A percentile compares a stretch with the other conserved stretches of the same genome.
phyloP scores from a whole-genome alignment of 179 eudicot species.

The Vitellaria paradoxa region DNA sequence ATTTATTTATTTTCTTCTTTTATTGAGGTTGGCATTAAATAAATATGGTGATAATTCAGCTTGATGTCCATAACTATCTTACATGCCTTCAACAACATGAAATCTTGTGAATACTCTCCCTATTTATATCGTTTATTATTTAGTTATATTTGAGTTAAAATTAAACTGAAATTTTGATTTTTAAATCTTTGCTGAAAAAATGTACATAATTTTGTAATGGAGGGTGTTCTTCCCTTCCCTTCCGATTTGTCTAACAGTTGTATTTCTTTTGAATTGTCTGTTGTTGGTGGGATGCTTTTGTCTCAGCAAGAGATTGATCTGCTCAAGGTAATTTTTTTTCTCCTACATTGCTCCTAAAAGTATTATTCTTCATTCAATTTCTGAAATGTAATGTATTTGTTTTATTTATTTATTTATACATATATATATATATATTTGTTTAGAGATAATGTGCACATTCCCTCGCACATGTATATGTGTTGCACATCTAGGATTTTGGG shows the following conservation, averaged over 20 bases:
- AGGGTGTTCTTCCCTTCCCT: conserved; percentile 5
- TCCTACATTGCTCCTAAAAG: neutral
- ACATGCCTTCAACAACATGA: too few species aligned
- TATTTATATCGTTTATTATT: too few species aligned
- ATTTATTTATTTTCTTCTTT: too few species aligned
- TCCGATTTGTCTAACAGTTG: conserved; percentile 29
- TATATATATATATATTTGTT: too few species aligned
- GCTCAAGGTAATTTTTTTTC: conserved; percentile 62
- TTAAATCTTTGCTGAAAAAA: neutral
- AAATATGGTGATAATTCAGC: too few species aligned
- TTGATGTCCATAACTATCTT: too few species aligned
- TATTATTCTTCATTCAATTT: neutral
- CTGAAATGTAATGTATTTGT: neutral
- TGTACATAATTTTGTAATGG: neutral
- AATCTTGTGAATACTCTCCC: too few species aligned
- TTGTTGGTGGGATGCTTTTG: conserved; percentile 26
- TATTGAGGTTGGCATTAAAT: too few species aligned
- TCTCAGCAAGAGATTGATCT: conserved; percentile 98
- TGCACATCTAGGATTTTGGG: neutral
- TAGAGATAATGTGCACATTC: neutral
- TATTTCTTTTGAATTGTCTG: conserved; percentile 23
- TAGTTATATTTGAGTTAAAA: too few species aligned
- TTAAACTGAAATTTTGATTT: too few species aligned
- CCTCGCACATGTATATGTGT: neutral
- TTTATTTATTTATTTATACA: too few species aligned